Evolutionary conservation across 2,329 filamentous ascomycete species (phyloP), one percentile per base, ranked within the genome.

Genomic region (Fusarium sp.): DNA sequence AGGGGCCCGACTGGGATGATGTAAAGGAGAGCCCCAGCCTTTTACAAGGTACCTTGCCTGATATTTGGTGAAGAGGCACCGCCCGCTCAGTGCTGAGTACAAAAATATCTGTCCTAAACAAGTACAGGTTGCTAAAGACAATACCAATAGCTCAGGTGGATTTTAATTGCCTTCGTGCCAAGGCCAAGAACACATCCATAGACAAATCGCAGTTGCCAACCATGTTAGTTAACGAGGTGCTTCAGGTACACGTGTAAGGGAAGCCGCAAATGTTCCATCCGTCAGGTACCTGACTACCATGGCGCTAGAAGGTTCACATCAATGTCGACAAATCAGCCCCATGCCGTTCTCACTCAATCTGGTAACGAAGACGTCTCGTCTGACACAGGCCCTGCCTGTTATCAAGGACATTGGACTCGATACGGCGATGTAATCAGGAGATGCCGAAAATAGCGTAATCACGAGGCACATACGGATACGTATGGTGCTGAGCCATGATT

Each of bases 1-100:
- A 50, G 63, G 66, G 67, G 49, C 33, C 14, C 34, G 54, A 21
- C 64, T 68, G 38, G 59, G 65, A 59, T 68, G 54, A 65, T 59
- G 43, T 44, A 59, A 55, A 69, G 67, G 66, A 69, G 67, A 70
- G 54, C 42, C 54, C 39, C 51, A 44, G 40, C 57, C 42, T 39
- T 57, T 38, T 39, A 47, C 46, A 69, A 52, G 44, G 63, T 61
- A 63, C 39, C 43, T 49, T 54, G 38, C 39, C 28, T 43, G 26
- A 52, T 63, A 51, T 46, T 63, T 59, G 60, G 60, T 47, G 60
- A 60, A 50, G 59, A 42, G 54, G 52, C 54, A 50, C 38, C 36
- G 57, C 42, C 53, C 53, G 63, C 39, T 28, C 45, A 57, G 28
- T 28, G n/a, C 26, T 49, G 31, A 14, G 14, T 49, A 24, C 17